Conservation (phyloP, 1,139 yeast genomes). For the Scheffersomyces quercinus region DNA sequence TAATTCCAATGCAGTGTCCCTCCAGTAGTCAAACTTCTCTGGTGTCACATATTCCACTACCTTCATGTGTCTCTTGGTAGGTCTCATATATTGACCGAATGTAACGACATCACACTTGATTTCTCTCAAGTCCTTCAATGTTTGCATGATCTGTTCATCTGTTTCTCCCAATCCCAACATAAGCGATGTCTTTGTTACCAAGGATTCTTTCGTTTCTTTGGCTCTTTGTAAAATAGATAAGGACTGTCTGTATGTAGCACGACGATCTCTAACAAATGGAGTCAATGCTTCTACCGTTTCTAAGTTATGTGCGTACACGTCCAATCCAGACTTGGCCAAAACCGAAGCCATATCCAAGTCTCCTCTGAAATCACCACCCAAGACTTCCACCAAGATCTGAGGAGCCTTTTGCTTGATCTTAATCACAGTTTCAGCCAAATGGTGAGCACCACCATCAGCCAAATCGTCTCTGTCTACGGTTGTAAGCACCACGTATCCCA, state of each 20-base stretch:
- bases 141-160: conserved; percentile 80
- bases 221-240: conserved; percentile 77
- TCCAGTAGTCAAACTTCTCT: conserved; percentile 93
- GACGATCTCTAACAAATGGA: conserved; percentile 91
- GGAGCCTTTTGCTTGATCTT: conserved; percentile 88
- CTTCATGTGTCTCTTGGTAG: conserved; percentile 97
- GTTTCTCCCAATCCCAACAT: conserved; percentile 98
- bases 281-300: conserved; percentile 96
- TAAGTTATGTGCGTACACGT: conserved; percentile 95
- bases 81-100: conserved; percentile 99
- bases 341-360: conserved; percentile 76
- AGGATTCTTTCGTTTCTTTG: conserved; percentile 68
- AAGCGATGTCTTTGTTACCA: conserved; percentile 89
- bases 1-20: conserved; percentile 78
- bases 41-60: conserved; percentile 96
- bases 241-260: conserved; percentile 94
- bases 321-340: conserved; percentile 84
- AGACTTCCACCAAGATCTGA: conserved; percentile 86
- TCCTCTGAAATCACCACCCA: conserved; percentile 95
- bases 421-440: conserved; percentile 83
- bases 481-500: conserved; percentile 95
- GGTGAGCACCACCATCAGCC: conserved; percentile 89
- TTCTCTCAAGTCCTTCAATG: conserved; percentile 72
- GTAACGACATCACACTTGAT: conserved; percentile 92
- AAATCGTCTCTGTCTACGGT: conserved; percentile 98